Conservation (phyloP, 305 asterid species). For the Fraxinus xanthoxyloides region DNA sequence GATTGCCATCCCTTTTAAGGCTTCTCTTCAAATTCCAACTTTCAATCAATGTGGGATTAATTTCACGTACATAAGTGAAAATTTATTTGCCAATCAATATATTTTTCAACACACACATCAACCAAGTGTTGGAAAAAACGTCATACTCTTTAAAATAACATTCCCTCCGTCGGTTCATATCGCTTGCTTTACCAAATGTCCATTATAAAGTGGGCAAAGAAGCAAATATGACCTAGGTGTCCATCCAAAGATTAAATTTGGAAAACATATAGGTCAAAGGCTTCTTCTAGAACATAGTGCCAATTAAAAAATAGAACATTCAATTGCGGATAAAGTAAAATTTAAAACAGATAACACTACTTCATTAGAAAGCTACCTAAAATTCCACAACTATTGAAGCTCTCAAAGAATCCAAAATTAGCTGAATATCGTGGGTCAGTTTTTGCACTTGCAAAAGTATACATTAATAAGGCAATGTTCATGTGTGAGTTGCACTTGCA, state of each 20-base stretch:
- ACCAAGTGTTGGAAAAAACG: too few species aligned
- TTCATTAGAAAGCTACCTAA: conserved; percentile 39
- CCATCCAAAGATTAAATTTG: background rate
- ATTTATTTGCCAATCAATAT: too few species aligned
- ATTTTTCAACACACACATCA: too few species aligned
- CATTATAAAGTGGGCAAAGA: background rate
- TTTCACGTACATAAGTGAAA: too few species aligned
- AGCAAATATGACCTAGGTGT: background rate
- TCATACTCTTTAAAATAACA: too few species aligned
- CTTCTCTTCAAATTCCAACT: too few species aligned
- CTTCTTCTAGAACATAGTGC: background rate
- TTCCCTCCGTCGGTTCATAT: too few species aligned
- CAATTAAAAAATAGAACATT: background rate
- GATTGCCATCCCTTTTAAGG: too few species aligned
- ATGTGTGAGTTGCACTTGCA: conserved; percentile 24
- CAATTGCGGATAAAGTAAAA: background rate
- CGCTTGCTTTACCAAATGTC: too few species aligned
- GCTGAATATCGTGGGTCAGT: conserved; percentile 47
- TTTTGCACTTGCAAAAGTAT: conserved; percentile 52
- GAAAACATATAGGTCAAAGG: background rate
- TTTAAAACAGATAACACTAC: background rate
- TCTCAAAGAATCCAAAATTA: conserved; percentile 63
- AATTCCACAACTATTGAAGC: conserved; percentile 59
- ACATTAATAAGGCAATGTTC: conserved; percentile 28
- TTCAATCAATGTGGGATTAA: too few species aligned